Evolutionary conservation across 768 basidiomycete species (phyloP), one percentile per base, ranked within the genome.

Genomic region (Hortiboletus flavorubellus): DNA sequence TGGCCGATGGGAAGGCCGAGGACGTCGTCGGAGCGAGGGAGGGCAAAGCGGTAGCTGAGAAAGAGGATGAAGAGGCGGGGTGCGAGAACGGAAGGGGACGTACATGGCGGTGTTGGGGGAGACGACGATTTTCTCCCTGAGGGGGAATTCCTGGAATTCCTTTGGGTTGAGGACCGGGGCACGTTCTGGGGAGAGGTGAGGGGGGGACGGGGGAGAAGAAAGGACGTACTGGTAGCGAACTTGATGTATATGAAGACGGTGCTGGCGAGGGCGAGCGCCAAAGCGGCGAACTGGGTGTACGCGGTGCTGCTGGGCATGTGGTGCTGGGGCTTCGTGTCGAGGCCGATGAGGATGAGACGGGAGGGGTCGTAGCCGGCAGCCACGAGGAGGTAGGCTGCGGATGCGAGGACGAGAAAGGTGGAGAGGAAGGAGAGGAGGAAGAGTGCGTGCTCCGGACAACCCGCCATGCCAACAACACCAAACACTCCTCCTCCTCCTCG

Each of bases 31-130:
- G 80, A 66, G 58, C 80, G 77, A 34, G 92, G 91, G 16, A 98
- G 80, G 23, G 80, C 85, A 73, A 97, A 97, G 54, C 93, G 93
- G 79, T 98, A 98, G 63, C 95, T 97, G 65, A 6, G 39, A 42
- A 4, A 11, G 43, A 11, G 46, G 18, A 16, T 35, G 46, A 51
- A n/a, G 10, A 23, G 15, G 14, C 7, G 4, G 26, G 40, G 11
- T 4, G 15, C 31, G 46, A 48, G 18, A 10, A 29, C 45, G n/a
- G 45, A 30, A 38, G 49, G 46, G 35, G 39, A 71, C 86, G 55
- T 59, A 98, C 93, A 93, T 80, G 66, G 97, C 96, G 38, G 97
- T 99, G 75, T 99, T 99, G 59, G 90, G 91, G 8, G 95, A 98
- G 51, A 98, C 79, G 63, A 83, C 76, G 45, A 83, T 85, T 73